Conservation (phyloP, 2,329 filamentous ascomycete genomes). For the Botrytis pseudocinerea region DNA sequence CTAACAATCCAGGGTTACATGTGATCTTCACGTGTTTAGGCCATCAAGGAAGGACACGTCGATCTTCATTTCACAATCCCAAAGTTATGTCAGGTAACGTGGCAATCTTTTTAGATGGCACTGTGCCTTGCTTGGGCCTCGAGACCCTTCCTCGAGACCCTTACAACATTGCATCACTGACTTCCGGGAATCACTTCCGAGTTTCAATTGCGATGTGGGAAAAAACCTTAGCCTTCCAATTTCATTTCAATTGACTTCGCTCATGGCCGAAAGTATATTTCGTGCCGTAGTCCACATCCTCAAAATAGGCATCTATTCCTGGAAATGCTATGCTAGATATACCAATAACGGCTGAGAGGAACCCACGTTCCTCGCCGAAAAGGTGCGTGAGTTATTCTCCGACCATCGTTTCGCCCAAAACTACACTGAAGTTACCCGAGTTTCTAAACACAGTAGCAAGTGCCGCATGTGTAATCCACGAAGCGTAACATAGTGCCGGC, state of each 20-base stretch:
- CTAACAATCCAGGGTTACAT: not conserved
- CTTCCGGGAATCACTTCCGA: conserved; percentile 4
- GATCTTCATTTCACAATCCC: conserved; percentile 15
- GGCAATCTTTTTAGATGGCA: not conserved
- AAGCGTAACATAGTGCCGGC: not conserved
- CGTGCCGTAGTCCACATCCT: not conserved
- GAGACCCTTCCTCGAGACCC: conserved; percentile 1
- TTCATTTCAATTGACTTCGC: conserved; percentile 7
- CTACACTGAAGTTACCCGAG: not conserved
- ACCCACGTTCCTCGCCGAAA: conserved; percentile 2
- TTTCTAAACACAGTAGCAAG: not conserved
- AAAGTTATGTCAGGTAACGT: not conserved
- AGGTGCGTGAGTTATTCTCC: conserved; percentile 1
- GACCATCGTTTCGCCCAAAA: not conserved
- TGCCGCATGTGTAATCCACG: not conserved
- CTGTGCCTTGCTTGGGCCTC: not conserved
- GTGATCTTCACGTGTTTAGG: conserved; percentile 6
- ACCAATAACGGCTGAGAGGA: not conserved
- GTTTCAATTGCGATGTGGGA: not conserved
- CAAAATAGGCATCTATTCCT: not conserved
- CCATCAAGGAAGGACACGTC: not conserved
- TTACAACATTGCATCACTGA: not conserved
- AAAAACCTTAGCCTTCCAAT: not conserved
- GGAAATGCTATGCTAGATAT: not conserved
- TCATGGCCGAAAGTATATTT: conserved; percentile 17